Base-by-base conservation (phyloP, 768 basidiomycete species). In the Russula compacta region DNA sequence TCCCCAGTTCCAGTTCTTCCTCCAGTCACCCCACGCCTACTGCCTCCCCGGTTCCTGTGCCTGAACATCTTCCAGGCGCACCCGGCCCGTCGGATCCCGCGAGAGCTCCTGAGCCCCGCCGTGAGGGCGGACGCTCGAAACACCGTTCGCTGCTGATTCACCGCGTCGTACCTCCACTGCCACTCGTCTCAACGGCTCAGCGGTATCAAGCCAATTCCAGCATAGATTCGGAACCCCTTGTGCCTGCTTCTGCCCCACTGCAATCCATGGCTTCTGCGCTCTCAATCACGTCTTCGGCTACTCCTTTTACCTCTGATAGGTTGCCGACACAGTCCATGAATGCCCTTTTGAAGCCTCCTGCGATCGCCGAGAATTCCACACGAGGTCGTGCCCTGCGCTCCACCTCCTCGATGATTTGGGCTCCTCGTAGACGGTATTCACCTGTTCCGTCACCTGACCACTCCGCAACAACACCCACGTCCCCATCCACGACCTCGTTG, bases 131-230 rank as follows among this genome's bases (percentile, higher is more conserved):
- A 11, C 63, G 63, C 47, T 56, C 55, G 42, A 64, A 64, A 33
- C 65, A 64, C 51, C 53, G 60, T 19, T 66, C 63, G 35, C 54
- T 64, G 48, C 38, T 51, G 21, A 60, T 54, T 40, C 42, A 42
- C 12, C 63, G 63, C 14, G 56, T 48, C 19, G n/a, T 21, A 8
- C 62, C 53, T 19, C 53, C 50, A 2, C 46, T 56, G 12, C 55
- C 58, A 39, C 54, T 63, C 12, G 47, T 32, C 7, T 7, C 57
- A 35, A 24, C 49, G 8, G 43, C 33, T n/a, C 55, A 42, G 46
- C 39, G 39, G 24, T 15, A 21, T 24, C n/a, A 14, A 35, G 8
- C 49, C 32, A 51, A 32, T 11, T 12, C 35, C 19, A 49, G 33
- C 4, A 38, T 52, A 10, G 56, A 63, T 29, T 15, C 29, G 32